A percentile compares a stretch with the other conserved stretches of the same genome.
Evolutionary conservation across 176 grass and related monocot species (phyloP).

Genomic region (Hordeum vulgare): DNA sequence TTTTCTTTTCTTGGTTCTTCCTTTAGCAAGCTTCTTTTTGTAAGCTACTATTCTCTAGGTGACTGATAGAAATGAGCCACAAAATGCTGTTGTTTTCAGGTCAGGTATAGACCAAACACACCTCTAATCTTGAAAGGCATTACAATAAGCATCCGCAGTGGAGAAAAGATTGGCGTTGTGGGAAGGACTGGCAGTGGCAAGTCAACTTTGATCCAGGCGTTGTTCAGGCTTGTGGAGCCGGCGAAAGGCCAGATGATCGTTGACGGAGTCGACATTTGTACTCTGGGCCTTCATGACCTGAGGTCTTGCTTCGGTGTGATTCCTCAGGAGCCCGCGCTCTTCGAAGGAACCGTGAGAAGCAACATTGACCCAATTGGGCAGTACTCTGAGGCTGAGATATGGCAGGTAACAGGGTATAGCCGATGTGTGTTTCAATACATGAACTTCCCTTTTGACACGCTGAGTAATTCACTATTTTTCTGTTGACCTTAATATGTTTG

Average conservation of each 20-base stretch:
- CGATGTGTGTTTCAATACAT: not conserved
- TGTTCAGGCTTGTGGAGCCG: slow-evolving; percentile 80
- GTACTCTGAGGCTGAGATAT: slow-evolving; percentile 86
- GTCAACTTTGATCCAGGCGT: slow-evolving; percentile 75
- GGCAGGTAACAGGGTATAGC: slow-evolving; percentile 54
- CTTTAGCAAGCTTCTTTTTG: not conserved
- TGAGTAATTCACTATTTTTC: not conserved
- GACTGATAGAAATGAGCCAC: not conserved
- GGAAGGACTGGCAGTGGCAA: slow-evolving; percentile 90
- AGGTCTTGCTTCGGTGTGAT: slow-evolving; percentile 85
- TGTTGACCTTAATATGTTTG: not conserved
- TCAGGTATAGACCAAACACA: slow-evolving; percentile 77
- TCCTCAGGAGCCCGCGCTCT: slow-evolving; percentile 91
- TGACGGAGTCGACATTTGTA: slow-evolving; percentile 66
- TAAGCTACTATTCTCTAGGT: not conserved
- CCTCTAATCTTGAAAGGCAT: slow-evolving; percentile 85
- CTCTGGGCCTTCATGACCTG: slow-evolving; percentile 80
- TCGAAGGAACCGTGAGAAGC: slow-evolving; percentile 80
- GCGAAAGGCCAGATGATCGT: slow-evolving; percentile 57
- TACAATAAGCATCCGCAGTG: slow-evolving; percentile 48
- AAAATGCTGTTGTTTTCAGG: slow-evolving; percentile 33
- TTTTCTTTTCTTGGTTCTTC: not conserved
- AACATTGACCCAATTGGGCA: slow-evolving; percentile 77
- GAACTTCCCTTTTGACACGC: not conserved
- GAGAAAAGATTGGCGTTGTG: slow-evolving; percentile 84